A percentile compares a stretch with the other conserved stretches of the same genome.
These are phyloP conservation scores for Claviceps sorghi DNA, from an alignment of 2,329 filamentous ascomycete species.

Conservation along the genomic window DNA sequence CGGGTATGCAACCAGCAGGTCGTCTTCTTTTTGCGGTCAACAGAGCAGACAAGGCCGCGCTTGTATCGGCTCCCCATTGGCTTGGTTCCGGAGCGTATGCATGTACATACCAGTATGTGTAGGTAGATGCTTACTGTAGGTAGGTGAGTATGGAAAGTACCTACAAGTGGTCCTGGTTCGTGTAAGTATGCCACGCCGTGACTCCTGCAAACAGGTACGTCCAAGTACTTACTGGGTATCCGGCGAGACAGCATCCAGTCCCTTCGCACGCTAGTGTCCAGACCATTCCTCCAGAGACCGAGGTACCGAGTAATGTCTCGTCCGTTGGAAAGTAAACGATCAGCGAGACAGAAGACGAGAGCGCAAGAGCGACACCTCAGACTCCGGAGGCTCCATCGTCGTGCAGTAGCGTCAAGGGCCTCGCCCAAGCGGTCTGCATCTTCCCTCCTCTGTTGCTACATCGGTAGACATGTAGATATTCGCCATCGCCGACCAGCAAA, in stretches of 20 bases:
- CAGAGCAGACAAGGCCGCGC: background rate
- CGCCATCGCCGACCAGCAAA: background rate
- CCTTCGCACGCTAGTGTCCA: too few species aligned
- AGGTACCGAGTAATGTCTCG: too few species aligned
- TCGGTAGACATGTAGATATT: background rate
- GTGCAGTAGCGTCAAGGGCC: background rate
- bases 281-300: too few species aligned
- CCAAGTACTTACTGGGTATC: too few species aligned
- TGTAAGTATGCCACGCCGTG: too few species aligned
- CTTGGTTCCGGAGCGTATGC: background rate
- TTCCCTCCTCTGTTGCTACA: background rate
- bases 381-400: background rate
- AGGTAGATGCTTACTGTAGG: too few species aligned
- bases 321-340: too few species aligned
- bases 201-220: too few species aligned
- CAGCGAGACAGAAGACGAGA: background rate
- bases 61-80: background rate
- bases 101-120: too few species aligned
- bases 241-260: too few species aligned
- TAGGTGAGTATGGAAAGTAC: too few species aligned
- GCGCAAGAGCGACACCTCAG: background rate
- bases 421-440: background rate
- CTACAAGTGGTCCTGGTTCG: too few species aligned
- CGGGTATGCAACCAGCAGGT: background rate
- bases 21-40: background rate